Evolutionary conservation across 352 stramenopile species (phyloP), one percentile per base, ranked within the genome.

Genomic region (Albugo candida): DNA sequence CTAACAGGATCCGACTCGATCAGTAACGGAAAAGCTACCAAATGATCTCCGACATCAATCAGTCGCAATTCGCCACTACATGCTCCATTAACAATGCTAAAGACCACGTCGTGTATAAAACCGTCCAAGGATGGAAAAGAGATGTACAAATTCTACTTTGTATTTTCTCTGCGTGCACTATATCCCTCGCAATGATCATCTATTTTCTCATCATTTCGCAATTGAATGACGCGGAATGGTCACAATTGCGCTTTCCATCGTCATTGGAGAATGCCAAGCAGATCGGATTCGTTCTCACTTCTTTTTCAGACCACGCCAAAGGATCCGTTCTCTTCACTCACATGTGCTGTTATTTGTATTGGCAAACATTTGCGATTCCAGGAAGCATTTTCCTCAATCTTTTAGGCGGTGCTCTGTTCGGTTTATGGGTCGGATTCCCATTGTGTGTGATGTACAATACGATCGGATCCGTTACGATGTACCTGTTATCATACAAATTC

Each of bases 381-480:
- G 75, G 75, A 38, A 87, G 71, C 0, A 61, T 87, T 21, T 87
- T 87, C 48, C 78, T 87, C 53, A 87, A 87, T 41, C 50, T 87
- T 14, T 56, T 87, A 19, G 70, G 69, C 20, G 75, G 75, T 5
- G 75, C 75, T 39, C 54, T 87, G 37, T 83, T 84, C 45, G 75
- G 75, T 36, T 58, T 87, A 21, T 49, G 58, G n/a, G 41, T 67
- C 17, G 75, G 75, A 13, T 87, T 84, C 49, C 75, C 75, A 17
- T 56, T 87, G 5, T 87, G 75, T 36, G 55, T 87, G 31, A 48
- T 57, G n/a, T 87, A 84, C 65, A 87, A 87, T 53, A 87, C 75
- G 13, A 45, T 84, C 40, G 75, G 75, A 20, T 84, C 71, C 0
- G 65, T 80, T 27, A 61, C 82, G 47, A 84, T 87, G 71, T 87